phyloP scores from a whole-genome alignment of 257 asterid genomes.

The Mitragyna speciosa region DNA sequence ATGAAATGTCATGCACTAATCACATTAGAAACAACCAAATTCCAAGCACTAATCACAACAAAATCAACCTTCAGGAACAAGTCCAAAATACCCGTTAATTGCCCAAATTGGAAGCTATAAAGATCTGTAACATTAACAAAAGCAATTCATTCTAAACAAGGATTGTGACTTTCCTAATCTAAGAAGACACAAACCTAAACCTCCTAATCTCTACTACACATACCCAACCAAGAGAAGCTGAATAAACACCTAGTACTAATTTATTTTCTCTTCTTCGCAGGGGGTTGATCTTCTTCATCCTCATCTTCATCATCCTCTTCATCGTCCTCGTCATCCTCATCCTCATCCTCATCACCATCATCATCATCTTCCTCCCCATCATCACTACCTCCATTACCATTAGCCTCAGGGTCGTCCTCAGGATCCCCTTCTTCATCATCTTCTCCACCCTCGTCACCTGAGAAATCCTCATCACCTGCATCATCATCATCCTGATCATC shows the following conservation, averaged over 20 bases:
- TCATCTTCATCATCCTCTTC: constrained; percentile 62
- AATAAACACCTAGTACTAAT: constrained; percentile 32
- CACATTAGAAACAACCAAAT: constrained; percentile 1
- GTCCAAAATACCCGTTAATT: constrained; percentile 31
- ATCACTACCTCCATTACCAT: constrained; percentile 64
- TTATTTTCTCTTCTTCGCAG: constrained; percentile 85
- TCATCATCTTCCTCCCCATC: constrained; percentile 39
- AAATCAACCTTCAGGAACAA: constrained; percentile 7
- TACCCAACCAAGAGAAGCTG: constrained; percentile 45
- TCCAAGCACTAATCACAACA: neutral
- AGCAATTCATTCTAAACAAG: constrained; percentile 31
- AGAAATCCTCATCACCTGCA: constrained; percentile 81
- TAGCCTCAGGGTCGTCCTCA: constrained; percentile 51
- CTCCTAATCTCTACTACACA: constrained; percentile 49
- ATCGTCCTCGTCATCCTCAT: constrained; percentile 39
- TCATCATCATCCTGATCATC: constrained; percentile 62
- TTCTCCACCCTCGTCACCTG: constrained; percentile 72
- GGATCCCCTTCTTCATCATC: constrained; percentile 68
- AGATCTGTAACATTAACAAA: constrained; percentile 40
- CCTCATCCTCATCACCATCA: constrained; percentile 33
- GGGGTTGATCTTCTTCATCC: constrained; percentile 83
- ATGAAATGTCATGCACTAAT: neutral
- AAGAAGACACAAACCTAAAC: constrained; percentile 33
- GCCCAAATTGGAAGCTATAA: constrained; percentile 35
- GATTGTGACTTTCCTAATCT: constrained; percentile 47